Evolutionary conservation across 2,329 filamentous ascomycete genomes (phyloP).

Genomic region (Nigrospora oryzae): DNA sequence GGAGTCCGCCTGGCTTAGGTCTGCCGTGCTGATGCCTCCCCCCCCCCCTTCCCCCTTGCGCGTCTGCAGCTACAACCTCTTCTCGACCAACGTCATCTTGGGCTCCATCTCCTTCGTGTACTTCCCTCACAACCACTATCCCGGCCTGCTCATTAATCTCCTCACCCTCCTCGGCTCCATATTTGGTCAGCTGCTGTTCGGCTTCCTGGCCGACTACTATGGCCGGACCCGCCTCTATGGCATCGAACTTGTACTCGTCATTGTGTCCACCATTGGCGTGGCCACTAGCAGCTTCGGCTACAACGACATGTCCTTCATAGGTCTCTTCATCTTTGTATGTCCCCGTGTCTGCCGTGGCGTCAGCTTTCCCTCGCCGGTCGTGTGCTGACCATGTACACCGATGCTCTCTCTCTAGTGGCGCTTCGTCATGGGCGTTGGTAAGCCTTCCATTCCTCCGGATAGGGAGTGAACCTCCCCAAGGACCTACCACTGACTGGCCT

Average conservation of each 20-base stretch:
- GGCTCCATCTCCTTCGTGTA: constrained; percentile 44
- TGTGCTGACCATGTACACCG: background rate
- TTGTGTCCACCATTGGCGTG: constrained; percentile 47
- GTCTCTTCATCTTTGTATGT: constrained; percentile 38
- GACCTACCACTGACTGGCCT: no score
- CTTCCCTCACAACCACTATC: constrained; percentile 36
- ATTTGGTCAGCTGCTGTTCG: constrained; percentile 43
- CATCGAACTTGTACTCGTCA: constrained; percentile 47
- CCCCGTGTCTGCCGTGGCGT: background rate
- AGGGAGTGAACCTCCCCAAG: background rate
- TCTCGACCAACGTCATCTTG: constrained; percentile 46
- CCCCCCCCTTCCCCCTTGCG: no score
- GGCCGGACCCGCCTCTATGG: constrained; percentile 47
- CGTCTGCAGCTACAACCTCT: constrained; percentile 39
- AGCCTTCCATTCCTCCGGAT: background rate
- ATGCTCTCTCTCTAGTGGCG: constrained; percentile 28
- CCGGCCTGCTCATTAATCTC: constrained; percentile 32
- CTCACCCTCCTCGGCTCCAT: constrained; percentile 44
- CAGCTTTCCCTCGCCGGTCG: background rate
- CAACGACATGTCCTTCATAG: constrained; percentile 39
- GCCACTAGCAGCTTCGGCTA: constrained; percentile 43
- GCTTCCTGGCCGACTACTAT: constrained; percentile 44
- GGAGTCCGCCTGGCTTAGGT: background rate
- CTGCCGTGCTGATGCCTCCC: no score
- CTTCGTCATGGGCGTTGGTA: constrained; percentile 45